These are phyloP conservation scores for Nakazawaea anatomiae DNA, from an alignment of 805 yeast genomes.

Conservation along the genomic window DNA sequence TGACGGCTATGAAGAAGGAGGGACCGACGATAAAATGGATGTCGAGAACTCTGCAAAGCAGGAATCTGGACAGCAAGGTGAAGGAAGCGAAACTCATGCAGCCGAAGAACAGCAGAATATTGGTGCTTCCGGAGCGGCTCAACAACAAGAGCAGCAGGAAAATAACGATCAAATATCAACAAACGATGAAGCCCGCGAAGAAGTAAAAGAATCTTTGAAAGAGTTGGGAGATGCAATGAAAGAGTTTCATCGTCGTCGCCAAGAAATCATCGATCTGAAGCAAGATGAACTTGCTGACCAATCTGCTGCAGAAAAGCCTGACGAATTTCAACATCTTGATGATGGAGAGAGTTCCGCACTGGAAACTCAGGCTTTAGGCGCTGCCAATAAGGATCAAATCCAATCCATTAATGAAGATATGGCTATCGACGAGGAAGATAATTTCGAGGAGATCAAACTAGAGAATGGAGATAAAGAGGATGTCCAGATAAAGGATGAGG, in stretches of 20 bases:
- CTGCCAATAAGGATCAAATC: conserved; percentile 74
- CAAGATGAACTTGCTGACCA: conserved; percentile 44
- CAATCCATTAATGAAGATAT: conserved; percentile 73
- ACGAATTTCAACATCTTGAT: conserved; percentile 79
- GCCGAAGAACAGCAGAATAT: conserved; percentile 48
- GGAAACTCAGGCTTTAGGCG: conserved; percentile 90
- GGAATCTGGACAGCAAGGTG: conserved; percentile 25
- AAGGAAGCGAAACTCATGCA: conserved; percentile 31
- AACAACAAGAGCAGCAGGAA: conserved; percentile 21
- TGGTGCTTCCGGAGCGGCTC: conserved; percentile 58
- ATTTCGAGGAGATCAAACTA: conserved; percentile 26
- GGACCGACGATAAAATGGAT: conserved; percentile 24
- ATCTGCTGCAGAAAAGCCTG: conserved; percentile 63
- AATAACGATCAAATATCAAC: conserved; percentile 29
- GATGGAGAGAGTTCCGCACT: conserved; percentile 73
- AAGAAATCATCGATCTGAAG: conserved; percentile 73
- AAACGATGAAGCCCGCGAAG: conserved; percentile 53
- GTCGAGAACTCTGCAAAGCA: conserved; percentile 29
- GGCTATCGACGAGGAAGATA: conserved; percentile 72
- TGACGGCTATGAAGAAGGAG: conserved; percentile 25
- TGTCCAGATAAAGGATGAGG: conserved; percentile 21
- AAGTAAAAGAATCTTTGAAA: conserved; percentile 71
- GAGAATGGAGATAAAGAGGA: conserved; percentile 23
- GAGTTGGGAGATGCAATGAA: conserved; percentile 89
- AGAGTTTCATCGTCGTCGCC: conserved; percentile 85